These are phyloP conservation scores for Colletotrichum sp. DNA, from an alignment of 2,329 filamentous ascomycete species.

Conservation along the genomic window DNA sequence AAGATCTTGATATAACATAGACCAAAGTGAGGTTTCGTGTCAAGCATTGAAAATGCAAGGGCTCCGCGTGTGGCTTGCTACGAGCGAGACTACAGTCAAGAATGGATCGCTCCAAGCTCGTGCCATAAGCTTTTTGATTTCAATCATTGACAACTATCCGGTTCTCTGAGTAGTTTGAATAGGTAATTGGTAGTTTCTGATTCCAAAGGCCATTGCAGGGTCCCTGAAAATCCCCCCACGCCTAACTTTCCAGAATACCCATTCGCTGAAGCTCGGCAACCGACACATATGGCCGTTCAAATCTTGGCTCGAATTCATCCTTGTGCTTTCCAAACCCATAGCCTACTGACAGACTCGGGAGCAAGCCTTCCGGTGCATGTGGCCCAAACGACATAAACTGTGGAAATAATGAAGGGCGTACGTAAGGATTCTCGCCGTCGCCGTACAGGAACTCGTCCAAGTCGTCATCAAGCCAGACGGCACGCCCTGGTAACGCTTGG, in stretches of 20 bases:
- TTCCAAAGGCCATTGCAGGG: rapidly evolving
- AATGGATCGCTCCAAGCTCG: too few relatives aligned
- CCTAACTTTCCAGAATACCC: neutral
- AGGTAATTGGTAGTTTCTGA: too few relatives aligned
- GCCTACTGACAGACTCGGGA: neutral
- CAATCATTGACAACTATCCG: too few relatives aligned
- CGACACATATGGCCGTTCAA: neutral
- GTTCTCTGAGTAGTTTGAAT: too few relatives aligned
- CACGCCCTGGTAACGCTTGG: neutral
- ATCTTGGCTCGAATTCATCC: neutral
- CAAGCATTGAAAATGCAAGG: rapidly evolving
- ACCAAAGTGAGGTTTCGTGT: too few relatives aligned
- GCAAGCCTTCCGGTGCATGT: neutral
- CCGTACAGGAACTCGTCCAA: conserved; percentile 26
- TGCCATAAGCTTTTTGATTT: too few relatives aligned
- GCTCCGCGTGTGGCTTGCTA: too few relatives aligned
- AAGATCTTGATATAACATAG: too few relatives aligned
- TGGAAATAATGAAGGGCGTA: neutral
- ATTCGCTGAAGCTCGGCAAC: neutral
- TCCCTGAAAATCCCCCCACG: too few relatives aligned
- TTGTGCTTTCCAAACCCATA: neutral
- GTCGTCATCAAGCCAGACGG: conserved; percentile 8
- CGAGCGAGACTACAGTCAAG: too few relatives aligned
- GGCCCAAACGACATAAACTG: neutral
- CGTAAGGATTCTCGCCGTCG: conserved; percentile 26